These are phyloP conservation scores for Chrysosporium keratinophilum DNA, from an alignment of 2,329 filamentous ascomycete species.

Conservation along the genomic window DNA sequence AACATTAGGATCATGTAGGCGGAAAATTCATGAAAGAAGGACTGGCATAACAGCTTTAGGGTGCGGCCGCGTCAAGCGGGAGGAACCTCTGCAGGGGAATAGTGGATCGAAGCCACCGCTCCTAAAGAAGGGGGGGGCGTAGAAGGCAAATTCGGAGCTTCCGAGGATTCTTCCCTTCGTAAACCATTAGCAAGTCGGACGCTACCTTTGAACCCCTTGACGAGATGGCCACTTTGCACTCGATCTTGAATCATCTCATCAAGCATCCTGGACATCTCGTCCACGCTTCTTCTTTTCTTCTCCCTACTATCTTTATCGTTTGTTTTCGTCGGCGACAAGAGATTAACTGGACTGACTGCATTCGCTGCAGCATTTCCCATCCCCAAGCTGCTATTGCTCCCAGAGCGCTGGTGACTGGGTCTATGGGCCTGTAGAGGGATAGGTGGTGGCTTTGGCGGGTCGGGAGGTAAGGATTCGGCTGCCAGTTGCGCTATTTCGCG, in stretches of 20 bases:
- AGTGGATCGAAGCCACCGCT: slow-evolving; percentile 19
- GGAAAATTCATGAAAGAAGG: not conserved
- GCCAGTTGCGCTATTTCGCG: slow-evolving; percentile 65
- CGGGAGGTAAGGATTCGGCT: slow-evolving; percentile 27
- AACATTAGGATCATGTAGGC: not conserved
- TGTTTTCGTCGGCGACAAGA: slow-evolving; percentile 20
- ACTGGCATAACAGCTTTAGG: not conserved
- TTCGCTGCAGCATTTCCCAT: slow-evolving; percentile 4
- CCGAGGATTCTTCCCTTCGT: not conserved
- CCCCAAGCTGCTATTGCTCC: slow-evolving; percentile 25
- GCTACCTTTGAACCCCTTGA: slow-evolving; percentile 57
- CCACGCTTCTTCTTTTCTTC: slow-evolving; percentile 58
- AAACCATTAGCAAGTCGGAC: slow-evolving; percentile 47
- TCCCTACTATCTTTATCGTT: slow-evolving; percentile 33
- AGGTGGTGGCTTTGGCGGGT: slow-evolving; percentile 19
- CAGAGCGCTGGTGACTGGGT: slow-evolving; percentile 22
- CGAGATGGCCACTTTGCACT: slow-evolving; percentile 63
- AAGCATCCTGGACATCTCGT: slow-evolving; percentile 86
- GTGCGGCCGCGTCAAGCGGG: slow-evolving; percentile 8
- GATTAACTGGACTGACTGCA: slow-evolving; percentile 22
- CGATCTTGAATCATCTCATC: slow-evolving; percentile 94
- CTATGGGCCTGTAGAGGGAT: slow-evolving; percentile 10
- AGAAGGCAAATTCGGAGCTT: not conserved
- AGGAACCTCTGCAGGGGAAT: slow-evolving; percentile 16
- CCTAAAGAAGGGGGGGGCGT: slow-evolving; percentile 21